phyloP scores from a whole-genome alignment of 2,329 filamentous ascomycete species.

The Blastomyces parvus region DNA sequence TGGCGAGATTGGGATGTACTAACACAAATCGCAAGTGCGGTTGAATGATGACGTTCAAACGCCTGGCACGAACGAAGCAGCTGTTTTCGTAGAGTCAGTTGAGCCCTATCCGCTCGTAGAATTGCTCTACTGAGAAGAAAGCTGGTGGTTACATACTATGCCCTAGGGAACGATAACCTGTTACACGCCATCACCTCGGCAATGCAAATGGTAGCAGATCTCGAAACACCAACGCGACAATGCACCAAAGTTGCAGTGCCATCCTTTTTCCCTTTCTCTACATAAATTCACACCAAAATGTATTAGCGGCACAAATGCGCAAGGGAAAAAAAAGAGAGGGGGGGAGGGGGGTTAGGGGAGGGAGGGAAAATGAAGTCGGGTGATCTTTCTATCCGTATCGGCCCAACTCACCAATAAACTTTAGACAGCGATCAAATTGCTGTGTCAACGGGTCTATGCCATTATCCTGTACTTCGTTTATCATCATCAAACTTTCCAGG shows the following conservation, averaged over 20 bases:
- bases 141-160: slow-evolving; percentile 53
- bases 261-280: slow-evolving; percentile 68
- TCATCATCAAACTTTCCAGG: slow-evolving; percentile 63
- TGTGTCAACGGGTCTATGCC: slow-evolving; percentile 84
- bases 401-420: slow-evolving; percentile 71
- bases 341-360: neutral
- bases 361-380: neutral
- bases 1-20: slow-evolving; percentile 13
- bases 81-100: slow-evolving; percentile 25
- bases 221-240: slow-evolving; percentile 89
- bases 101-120: neutral
- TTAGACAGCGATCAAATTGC: slow-evolving; percentile 75
- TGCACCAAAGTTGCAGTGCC: slow-evolving; percentile 86
- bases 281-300: slow-evolving; percentile 10
- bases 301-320: neutral
- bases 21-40: slow-evolving; percentile 86
- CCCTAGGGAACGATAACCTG: slow-evolving; percentile 73
- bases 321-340: too few species aligned
- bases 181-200: slow-evolving; percentile 90
- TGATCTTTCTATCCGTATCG: neutral
- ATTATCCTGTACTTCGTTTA: slow-evolving; percentile 89
- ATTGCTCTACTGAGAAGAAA: neutral
- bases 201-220: slow-evolving; percentile 95
- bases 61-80: slow-evolving; percentile 84
- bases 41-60: slow-evolving; percentile 96